phyloP scores from a whole-genome alignment of 2,329 filamentous ascomycete genomes.

The Coniochaeta sp. region DNA sequence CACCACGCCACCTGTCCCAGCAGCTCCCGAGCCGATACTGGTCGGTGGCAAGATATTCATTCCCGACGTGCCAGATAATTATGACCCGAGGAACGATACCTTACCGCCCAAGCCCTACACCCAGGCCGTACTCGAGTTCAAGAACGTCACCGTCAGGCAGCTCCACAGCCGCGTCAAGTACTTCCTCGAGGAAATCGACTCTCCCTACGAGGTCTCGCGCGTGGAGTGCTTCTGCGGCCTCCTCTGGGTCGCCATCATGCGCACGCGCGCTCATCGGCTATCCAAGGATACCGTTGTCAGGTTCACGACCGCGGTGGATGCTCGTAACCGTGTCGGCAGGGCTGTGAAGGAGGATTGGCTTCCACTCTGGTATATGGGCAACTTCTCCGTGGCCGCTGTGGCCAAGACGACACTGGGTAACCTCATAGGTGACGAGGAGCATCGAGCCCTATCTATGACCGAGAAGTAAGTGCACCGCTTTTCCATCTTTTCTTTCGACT shows the following conservation, averaged over 20 bases:
- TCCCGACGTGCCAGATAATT: no score
- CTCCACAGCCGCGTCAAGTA: not conserved
- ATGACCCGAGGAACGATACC: no score
- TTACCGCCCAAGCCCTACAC: not conserved
- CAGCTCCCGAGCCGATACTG: not conserved
- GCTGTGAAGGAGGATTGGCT: no score
- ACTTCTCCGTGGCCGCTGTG: not conserved
- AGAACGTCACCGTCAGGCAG: not conserved
- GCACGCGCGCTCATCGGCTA: not conserved
- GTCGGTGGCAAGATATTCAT: no score
- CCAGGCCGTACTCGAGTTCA: not conserved
- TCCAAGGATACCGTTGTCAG: not conserved
- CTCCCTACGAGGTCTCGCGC: not conserved
- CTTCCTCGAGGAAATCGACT: not conserved
- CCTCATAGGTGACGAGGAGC: not conserved
- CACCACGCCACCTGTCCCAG: no score
- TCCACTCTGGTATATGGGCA: not conserved
- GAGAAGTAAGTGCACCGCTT: not conserved
- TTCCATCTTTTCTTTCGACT: not conserved
- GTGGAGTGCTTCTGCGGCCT: not conserved
- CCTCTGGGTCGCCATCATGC: not conserved
- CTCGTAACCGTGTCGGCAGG: not conserved
- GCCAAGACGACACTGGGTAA: not conserved
- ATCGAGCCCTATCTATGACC: not conserved
- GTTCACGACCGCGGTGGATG: conserved; percentile 1